Base-by-base conservation (phyloP, 441 rosid species). In the Arabidopsis hybrid region DNA sequence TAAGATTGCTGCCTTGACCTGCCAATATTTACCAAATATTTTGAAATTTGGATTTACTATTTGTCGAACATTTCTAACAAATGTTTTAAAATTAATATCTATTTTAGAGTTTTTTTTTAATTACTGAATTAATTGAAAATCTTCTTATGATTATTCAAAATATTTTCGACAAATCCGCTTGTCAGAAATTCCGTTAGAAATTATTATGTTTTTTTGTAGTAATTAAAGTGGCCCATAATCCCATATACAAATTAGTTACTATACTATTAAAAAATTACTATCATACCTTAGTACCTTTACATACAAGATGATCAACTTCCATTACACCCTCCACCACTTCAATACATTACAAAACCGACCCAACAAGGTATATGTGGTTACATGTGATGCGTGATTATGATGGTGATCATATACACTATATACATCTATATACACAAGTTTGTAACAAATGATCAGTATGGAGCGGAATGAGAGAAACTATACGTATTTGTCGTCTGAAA, bases 381-480 rank as follows among this genome's bases (percentile, higher is more conserved):
- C 67, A 60, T 47, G 49, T 65, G 60, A 45, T 31, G 60, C 12
- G 32, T 59, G 55, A 67, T 42, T 47, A 67, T 13, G 31, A 36
- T 68, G 42, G 57, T 61, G 42, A 65, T 26, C 29, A 26, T 35
- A 65, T 65, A 71, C 18, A 34, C 38, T 55, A 65, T 50, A 34
- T 1, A 49, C 71, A 68, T 45, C 21, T 36, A 35, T 42, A 31
- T 8, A 63, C 61, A 70, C 13, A 58, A 59, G 11, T 31, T 59
- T 51, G 11, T 51, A 59, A 35, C 8, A 9, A 9, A 7, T 32
- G 13, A 18, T 71, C 65, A 56, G 1, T 32, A 71, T 8, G 77
- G 80, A 77, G 77, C 77, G 1, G 80, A 72, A 46, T 46, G 77
- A 17, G 80, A 72, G 36, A 50, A 72, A 43, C 32, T 12, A 35